Evolutionary conservation across 371 early-diverging fungal genomes (phyloP).

Genomic region (Mortierella sp.): DNA sequence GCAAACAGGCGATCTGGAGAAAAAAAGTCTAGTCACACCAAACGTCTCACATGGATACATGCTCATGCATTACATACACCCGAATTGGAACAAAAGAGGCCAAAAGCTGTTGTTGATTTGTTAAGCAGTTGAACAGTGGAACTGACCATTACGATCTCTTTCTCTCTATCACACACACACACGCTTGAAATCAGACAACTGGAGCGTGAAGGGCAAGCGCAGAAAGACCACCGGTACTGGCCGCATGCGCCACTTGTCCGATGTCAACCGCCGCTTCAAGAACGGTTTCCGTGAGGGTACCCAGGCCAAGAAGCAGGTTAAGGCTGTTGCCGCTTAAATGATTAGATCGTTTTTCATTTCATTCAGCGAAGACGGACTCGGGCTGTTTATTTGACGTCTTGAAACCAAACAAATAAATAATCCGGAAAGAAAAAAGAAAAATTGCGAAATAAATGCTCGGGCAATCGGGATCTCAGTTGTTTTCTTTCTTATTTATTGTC

Average conservation of each 20-base stretch:
- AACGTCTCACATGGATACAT: no score
- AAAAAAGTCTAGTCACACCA: no score
- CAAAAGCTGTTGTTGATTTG: no score
- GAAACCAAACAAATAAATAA: conserved; percentile 11
- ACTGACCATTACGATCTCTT: background rate
- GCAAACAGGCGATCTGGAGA: no score
- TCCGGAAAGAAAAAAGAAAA: conserved; percentile 10
- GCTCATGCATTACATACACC: no score
- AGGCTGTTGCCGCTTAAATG: conserved; percentile 62
- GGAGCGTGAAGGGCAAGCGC: conserved; percentile 97
- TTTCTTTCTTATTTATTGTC: no score
- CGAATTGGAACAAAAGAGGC: no score
- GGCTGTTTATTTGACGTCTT: conserved; percentile 6
- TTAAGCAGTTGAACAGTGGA: no score
- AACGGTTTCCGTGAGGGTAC: conserved; percentile 97
- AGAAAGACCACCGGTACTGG: conserved; percentile 99
- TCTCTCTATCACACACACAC: background rate
- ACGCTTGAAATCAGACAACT: conserved; percentile 75
- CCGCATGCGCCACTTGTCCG: conserved; percentile 97
- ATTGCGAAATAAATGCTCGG: conserved; percentile 16
- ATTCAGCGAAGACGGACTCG: conserved; percentile 1
- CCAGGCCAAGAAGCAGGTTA: conserved; percentile 69
- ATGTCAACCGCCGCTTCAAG: conserved; percentile 93
- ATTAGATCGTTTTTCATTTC: conserved; percentile 1
- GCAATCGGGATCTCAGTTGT: conserved; percentile 5